Evolutionary conservation across 192 early-diverging fungal genomes (phyloP).

Genomic region (Linnemannia hyalina): DNA sequence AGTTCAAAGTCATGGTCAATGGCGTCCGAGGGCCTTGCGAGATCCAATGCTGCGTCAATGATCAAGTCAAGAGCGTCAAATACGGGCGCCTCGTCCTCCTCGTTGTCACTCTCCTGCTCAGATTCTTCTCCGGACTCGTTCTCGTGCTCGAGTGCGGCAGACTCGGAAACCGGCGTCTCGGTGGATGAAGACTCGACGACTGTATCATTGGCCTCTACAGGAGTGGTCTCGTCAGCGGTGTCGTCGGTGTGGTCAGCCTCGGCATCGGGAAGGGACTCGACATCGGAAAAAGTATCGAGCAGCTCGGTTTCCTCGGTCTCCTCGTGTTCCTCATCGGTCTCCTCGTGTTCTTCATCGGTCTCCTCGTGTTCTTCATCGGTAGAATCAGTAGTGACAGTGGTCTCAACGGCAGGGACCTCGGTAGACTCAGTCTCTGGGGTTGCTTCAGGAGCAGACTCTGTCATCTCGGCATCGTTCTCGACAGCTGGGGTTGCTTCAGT

Average conservation of each 20-base stretch:
- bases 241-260: not conserved
- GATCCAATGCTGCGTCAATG: conserved; percentile 29
- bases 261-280: conserved; percentile 42
- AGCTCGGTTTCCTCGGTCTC: no score
- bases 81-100: not conserved
- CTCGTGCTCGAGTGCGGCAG: not conserved
- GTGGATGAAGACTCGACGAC: not conserved
- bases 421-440: not conserved
- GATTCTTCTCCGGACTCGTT: not conserved
- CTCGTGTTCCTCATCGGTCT: no score
- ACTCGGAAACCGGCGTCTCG: not conserved
- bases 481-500: not conserved
- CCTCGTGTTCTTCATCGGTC: no score
- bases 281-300: conserved; percentile 28
- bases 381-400: not conserved
- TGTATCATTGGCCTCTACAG: not conserved
- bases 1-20: conserved; percentile 44
- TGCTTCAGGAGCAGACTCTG: conserved; percentile 7
- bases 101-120: not conserved
- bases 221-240: not conserved
- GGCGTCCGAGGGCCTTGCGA: conserved; percentile 3
- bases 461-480: not conserved
- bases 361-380: not conserved
- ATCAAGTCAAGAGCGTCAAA: conserved; percentile 44
- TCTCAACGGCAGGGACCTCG: not conserved